Conservation (phyloP, 2,329 filamentous ascomycete species). For the Trichoderma sp. region DNA sequence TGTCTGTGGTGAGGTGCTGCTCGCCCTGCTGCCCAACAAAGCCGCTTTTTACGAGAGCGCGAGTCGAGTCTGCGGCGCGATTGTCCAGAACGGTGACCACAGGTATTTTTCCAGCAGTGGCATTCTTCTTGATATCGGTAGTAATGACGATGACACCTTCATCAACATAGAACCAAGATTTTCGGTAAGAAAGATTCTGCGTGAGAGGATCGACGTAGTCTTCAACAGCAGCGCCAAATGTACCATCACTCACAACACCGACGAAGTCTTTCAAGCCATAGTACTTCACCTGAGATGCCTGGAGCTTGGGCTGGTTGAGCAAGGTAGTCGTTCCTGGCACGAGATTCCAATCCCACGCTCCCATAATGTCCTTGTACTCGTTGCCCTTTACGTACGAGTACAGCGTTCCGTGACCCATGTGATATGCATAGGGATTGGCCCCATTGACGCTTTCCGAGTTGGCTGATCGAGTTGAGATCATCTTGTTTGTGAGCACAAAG, state of each 20-base stretch:
- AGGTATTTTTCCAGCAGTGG: constrained; percentile 11
- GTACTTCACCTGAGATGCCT: constrained; percentile 17
- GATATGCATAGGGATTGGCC: constrained; percentile 31
- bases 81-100: constrained; percentile 31
- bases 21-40: neutral
- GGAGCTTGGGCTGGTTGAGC: constrained; percentile 26
- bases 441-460: constrained; percentile 31
- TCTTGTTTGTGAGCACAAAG: constrained; percentile 30
- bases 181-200: constrained; percentile 29
- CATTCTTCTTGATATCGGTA: constrained; percentile 24
- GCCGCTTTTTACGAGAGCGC: constrained; percentile 26
- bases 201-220: constrained; percentile 30
- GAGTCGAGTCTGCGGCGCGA: constrained; percentile 24
- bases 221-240: constrained; percentile 27
- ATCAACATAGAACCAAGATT: constrained; percentile 31
- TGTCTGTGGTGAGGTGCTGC: constrained; percentile 5
- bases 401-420: constrained; percentile 32
- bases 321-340: constrained; percentile 31
- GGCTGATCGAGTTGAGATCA: constrained; percentile 29
- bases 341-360: constrained; percentile 32
- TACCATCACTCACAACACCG: constrained; percentile 31
- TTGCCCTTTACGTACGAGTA: constrained; percentile 31
- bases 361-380: constrained; percentile 33
- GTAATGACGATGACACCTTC: constrained; percentile 30
- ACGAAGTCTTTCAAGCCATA: constrained; percentile 30